Conservation (phyloP, 805 yeast species). For the Sugiyamaella americana region DNA sequence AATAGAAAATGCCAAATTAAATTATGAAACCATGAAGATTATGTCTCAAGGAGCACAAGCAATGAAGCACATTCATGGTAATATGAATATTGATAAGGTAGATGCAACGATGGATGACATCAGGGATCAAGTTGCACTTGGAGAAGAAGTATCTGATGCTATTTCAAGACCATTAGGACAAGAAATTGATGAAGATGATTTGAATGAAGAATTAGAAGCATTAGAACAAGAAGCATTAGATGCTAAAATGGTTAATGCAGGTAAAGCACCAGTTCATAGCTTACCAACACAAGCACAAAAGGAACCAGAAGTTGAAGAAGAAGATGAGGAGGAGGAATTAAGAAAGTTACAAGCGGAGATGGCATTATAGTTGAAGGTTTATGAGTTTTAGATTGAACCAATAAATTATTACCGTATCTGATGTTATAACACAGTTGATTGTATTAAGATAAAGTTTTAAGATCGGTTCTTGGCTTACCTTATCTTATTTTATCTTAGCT, state of each 20-base stretch:
- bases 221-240: conserved; percentile 78
- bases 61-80: conserved; percentile 93
- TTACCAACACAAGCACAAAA: conserved; percentile 26
- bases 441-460: too few relatives aligned
- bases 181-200: conserved; percentile 78
- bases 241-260: conserved; percentile 46
- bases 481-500: too few relatives aligned
- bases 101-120: conserved; percentile 98
- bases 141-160: conserved; percentile 94
- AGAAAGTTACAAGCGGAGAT: conserved; percentile 40
- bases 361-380: conserved; percentile 39
- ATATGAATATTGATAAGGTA: conserved; percentile 91
- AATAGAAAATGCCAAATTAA: conserved; percentile 91
- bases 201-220: conserved; percentile 88
- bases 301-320: conserved; percentile 22
- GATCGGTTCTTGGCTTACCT: too few relatives aligned
- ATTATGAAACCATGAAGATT: conserved; percentile 96
- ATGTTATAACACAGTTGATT: too few relatives aligned
- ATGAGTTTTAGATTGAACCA: too few relatives aligned
- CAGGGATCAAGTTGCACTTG: conserved; percentile 90
- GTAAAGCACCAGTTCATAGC: conserved; percentile 33
- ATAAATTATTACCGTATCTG: too few relatives aligned
- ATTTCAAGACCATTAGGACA: conserved; percentile 87
- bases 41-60: conserved; percentile 98
- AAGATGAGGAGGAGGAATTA: conserved; percentile 39